Evolutionary conservation across 2,329 filamentous ascomycete species (phyloP).

Genomic region (Penicillium frequentans): DNA sequence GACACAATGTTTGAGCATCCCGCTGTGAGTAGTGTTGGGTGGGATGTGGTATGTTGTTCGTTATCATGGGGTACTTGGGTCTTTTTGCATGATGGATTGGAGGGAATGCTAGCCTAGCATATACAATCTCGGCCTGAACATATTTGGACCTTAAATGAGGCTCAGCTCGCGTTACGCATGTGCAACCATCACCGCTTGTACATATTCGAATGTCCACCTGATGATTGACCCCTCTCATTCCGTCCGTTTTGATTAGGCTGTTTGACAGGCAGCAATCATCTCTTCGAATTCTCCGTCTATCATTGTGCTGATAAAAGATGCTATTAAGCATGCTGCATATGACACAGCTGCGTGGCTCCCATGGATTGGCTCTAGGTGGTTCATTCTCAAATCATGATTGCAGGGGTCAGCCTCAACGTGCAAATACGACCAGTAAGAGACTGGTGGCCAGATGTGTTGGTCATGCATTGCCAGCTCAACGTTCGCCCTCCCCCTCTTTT

Average conservation of each 20-base stretch:
- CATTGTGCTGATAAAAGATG: not conserved
- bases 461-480: not conserved
- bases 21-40: slow-evolving; percentile 56
- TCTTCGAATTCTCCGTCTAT: not conserved
- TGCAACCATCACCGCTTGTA: not conserved
- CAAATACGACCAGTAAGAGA: not conserved
- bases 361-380: not conserved
- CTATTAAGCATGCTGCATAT: not conserved
- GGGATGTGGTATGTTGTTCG: slow-evolving; percentile 52
- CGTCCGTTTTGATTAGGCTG: not conserved
- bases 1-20: slow-evolving; percentile 58
- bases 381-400: not conserved
- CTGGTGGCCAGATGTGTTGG: not conserved
- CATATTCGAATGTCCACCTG: not conserved
- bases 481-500: not conserved
- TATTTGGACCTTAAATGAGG: not conserved
- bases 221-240: too few relatives aligned
- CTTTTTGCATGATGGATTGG: not conserved
- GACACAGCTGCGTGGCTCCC: not conserved
- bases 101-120: not conserved
- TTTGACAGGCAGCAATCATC: not conserved
- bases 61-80: not conserved
- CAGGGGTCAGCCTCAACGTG: not conserved
- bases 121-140: not conserved
- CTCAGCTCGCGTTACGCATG: not conserved